Evolutionary conservation across 2,329 filamentous ascomycete genomes (phyloP).

Genomic region (Neofusicoccum ribis): DNA sequence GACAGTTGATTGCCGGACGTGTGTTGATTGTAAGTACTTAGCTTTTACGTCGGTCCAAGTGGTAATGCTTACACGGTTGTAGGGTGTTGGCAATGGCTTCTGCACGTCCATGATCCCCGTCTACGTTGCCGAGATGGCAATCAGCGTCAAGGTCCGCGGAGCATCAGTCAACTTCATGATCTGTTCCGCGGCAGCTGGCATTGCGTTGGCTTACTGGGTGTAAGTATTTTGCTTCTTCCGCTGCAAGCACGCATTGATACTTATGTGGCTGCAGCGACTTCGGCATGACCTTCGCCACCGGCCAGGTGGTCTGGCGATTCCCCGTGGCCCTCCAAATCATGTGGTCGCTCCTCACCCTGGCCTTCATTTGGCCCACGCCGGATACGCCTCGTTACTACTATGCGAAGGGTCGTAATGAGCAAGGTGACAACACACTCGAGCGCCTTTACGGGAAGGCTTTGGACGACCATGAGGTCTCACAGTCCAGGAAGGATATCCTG

Average conservation of each 20-base stretch:
- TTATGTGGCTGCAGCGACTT: conserved; percentile 27
- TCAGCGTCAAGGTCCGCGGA: conserved; percentile 29
- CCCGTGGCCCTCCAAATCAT: conserved; percentile 34
- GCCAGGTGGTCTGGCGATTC: conserved; percentile 34
- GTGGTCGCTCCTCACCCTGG: conserved; percentile 28
- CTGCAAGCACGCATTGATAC: neutral
- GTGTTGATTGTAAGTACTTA: conserved; percentile 27
- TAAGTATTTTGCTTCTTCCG: conserved; percentile 14
- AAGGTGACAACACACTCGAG: conserved; percentile 29
- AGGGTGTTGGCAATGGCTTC: conserved; percentile 37
- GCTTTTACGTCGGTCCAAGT: neutral
- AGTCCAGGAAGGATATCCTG: conserved; percentile 27
- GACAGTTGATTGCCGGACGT: conserved; percentile 33
- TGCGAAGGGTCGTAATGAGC: conserved; percentile 23
- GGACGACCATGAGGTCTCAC: conserved; percentile 22
- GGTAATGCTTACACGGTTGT: neutral
- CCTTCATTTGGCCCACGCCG: conserved; percentile 27
- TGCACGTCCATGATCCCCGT: conserved; percentile 32
- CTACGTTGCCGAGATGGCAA: conserved; percentile 35
- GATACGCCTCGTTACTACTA: conserved; percentile 35
- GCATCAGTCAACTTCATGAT: conserved; percentile 33
- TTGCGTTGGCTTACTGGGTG: conserved; percentile 37
- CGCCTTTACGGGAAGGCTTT: conserved; percentile 22
- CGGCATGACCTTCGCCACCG: conserved; percentile 31
- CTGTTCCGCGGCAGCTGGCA: conserved; percentile 28